phyloP scores from a whole-genome alignment of 805 yeast genomes.

The Candida cerambycidarum region DNA sequence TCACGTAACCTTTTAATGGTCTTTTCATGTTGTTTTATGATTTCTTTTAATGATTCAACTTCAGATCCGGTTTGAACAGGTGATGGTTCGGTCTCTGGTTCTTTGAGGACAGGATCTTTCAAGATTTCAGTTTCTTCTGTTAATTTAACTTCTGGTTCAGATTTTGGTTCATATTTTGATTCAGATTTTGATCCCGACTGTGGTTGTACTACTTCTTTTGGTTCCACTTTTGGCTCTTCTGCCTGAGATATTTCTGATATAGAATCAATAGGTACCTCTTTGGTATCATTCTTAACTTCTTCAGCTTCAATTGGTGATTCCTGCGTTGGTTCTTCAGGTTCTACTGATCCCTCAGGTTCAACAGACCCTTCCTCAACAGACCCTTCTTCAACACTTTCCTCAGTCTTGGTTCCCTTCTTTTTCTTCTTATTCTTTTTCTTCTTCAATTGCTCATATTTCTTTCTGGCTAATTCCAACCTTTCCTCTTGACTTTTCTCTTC shows the following conservation, averaged over 20 bases:
- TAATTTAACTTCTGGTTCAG: not conserved
- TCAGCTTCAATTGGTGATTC: conserved; percentile 2
- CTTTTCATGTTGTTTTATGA: conserved; percentile 30
- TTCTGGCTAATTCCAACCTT: conserved; percentile 71
- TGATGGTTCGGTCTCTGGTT: not conserved
- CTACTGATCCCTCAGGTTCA: conserved; percentile 12
- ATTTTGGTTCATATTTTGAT: not conserved
- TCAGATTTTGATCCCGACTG: conserved; percentile 1
- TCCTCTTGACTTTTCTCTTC: conserved; percentile 49
- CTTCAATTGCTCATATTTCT: conserved; percentile 69
- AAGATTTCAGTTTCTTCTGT: conserved; percentile 7
- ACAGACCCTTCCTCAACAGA: conserved; percentile 12
- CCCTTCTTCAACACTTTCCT: conserved; percentile 14
- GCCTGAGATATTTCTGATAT: no score
- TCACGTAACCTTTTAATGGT: conserved; percentile 39
- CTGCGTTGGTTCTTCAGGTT: conserved; percentile 11
- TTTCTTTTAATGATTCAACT: conserved; percentile 18
- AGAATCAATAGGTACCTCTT: no score
- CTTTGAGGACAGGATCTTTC: conserved; percentile 3
- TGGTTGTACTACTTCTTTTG: conserved; percentile 3
- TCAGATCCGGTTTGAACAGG: not conserved
- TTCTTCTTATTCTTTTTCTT: conserved; percentile 47
- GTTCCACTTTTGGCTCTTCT: not conserved
- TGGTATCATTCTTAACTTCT: conserved; percentile 2
- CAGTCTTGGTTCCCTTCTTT: conserved; percentile 16